Percentiles rank a stretch among this genome's conserved stretches.
These are phyloP conservation scores for Mycoemilia scoparia DNA, from an alignment of 192 early-diverging fungal species.

Conservation along the genomic window DNA sequence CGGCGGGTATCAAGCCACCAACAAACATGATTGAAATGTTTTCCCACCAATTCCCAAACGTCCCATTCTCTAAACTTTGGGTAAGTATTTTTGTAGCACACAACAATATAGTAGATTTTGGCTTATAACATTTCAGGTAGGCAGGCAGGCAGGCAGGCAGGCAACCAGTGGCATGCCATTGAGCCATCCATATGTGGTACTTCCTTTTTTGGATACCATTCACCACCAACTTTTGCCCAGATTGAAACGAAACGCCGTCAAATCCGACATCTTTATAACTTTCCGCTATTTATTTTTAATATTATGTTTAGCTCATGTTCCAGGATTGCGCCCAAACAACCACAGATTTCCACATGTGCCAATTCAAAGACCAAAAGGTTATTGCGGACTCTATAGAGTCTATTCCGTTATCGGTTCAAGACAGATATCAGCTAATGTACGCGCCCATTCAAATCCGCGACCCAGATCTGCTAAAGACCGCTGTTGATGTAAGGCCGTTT, in stretches of 20 bases:
- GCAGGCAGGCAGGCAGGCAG: too few relatives aligned
- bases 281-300: constrained; percentile 4
- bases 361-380: constrained; percentile 40
- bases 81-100: too few relatives aligned
- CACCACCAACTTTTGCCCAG: too few relatives aligned
- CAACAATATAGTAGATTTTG: constrained; percentile 1
- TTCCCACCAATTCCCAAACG: constrained; percentile 41
- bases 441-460: constrained; percentile 38
- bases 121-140: not conserved
- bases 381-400: constrained; percentile 45
- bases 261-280: constrained; percentile 1
- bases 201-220: too few relatives aligned
- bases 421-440: constrained; percentile 51
- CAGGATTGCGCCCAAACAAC: constrained; percentile 45
- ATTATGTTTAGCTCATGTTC: too few relatives aligned
- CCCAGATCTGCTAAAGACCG: not conserved
- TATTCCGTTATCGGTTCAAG: constrained; percentile 37
- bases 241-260: not conserved
- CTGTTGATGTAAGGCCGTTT: too few relatives aligned
- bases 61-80: constrained; percentile 44
- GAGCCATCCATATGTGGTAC: too few relatives aligned
- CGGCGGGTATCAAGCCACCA: constrained; percentile 57
- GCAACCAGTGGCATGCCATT: too few relatives aligned
- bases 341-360: constrained; percentile 59
- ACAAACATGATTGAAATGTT: constrained; percentile 64